Evolutionary conservation across 2,329 filamentous ascomycete species (phyloP), one percentile per base, ranked within the genome.

Genomic region (Pseudogymnoascus sp.): DNA sequence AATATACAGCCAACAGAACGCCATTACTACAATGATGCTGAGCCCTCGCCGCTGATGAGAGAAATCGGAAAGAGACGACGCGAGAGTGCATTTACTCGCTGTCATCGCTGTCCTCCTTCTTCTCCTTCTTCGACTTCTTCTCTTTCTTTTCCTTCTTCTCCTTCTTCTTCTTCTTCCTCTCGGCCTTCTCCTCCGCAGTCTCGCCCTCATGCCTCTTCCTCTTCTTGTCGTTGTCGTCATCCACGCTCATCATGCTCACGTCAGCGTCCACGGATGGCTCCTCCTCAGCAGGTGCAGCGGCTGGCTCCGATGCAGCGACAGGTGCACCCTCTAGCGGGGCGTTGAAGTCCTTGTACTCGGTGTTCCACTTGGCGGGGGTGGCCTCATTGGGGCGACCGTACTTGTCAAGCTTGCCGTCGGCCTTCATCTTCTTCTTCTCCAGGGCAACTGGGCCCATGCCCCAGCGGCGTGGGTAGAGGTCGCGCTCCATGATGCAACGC

Each of bases 401-500:
- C 87, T 99, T 99, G 82, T 99, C 94, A 65, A 99, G 88, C 80
- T 97, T 96, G 77, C 94, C 94, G 69, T 91, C 90, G 61, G 92
- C 91, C 86, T 97, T 97, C 82, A 99, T 87, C 86, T 97, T 97
- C 89, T 99, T 99, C 87, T 99, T 99, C 83, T 97, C 92, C 59
- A 89, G 79, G 59, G 94, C 94, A 65, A 93, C 88, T 61, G 94
- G 93, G 66, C 94, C 94, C 73, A 97, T 85, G 68, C 94, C 94
- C 94, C 94, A 99, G 81, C 93, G 83, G 75, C 92, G 85, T 67
- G 94, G 94, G 83, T 99, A 99, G 64, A 97, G 83, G 75, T 97
- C 94, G 71, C 94, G 90, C 83, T 99, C 94, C 94, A 99, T 99
- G 77, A 99, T 99, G 78, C 92, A 96, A 72, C 94, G 89, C 88